Evolutionary conservation across 176 grass and related monocot genomes (phyloP).

Genomic region (Elymus sibiricus): DNA sequence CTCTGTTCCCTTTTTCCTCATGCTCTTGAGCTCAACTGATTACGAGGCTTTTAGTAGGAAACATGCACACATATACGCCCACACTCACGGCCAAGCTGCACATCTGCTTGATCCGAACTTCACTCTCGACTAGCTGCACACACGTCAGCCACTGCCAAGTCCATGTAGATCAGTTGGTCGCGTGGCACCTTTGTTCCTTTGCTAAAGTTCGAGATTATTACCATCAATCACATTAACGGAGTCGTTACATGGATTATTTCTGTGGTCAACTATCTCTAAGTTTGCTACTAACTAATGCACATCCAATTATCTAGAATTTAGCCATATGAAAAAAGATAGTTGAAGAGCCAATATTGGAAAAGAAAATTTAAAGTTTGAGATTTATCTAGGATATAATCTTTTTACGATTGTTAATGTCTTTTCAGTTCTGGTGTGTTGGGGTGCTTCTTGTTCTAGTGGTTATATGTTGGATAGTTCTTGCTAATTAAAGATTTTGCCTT

Average conservation of each 20-base stretch:
- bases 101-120: no score
- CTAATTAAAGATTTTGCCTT: not conserved
- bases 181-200: no score
- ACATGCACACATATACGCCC: no score
- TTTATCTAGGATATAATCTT: not conserved
- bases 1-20: no score
- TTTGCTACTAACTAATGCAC: not conserved
- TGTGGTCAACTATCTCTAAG: no score
- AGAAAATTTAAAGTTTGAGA: not conserved
- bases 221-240: not conserved
- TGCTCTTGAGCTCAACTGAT: no score
- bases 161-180: no score
- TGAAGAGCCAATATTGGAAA: not conserved
- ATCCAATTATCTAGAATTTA: not conserved
- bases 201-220: not conserved
- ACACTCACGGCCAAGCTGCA: no score
- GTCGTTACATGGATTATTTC: not conserved
- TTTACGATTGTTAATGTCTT: not conserved
- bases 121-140: no score
- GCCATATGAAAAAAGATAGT: not conserved
- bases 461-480: not conserved
- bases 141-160: no score
- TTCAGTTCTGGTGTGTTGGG: not conserved
- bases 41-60: no score
- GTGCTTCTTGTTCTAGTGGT: not conserved